These are phyloP conservation scores for Ascobolus immersus DNA, from an alignment of 495 filamentous ascomycete species.

Conservation along the genomic window DNA sequence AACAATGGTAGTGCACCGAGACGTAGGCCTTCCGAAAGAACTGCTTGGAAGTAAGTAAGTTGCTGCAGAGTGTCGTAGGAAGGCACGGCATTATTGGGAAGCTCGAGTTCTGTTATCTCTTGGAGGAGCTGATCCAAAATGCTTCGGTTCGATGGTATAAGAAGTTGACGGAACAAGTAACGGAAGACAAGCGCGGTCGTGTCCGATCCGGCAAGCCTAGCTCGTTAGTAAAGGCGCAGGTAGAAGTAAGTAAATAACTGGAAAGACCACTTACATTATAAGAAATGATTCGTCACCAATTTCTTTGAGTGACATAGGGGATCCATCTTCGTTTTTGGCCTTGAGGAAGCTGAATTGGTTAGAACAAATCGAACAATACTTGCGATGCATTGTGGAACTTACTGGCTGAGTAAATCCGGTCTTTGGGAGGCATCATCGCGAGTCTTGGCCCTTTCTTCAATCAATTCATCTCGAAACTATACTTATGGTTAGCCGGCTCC, in stretches of 20 bases:
- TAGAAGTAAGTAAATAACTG: too few species aligned
- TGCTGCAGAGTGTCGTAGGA: conserved; percentile 22
- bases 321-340: conserved; percentile 27
- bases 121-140: conserved; percentile 21
- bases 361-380: too few species aligned
- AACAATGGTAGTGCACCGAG: conserved; percentile 32
- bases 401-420: too few species aligned
- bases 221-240: too few species aligned
- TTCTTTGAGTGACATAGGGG: conserved; percentile 29
- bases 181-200: conserved; percentile 35
- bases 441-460: too few species aligned
- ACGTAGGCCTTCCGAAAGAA: conserved; percentile 40
- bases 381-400: too few species aligned
- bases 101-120: conserved; percentile 23
- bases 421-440: too few species aligned
- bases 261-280: too few species aligned
- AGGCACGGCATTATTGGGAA: conserved; percentile 17
- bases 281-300: conserved; percentile 18
- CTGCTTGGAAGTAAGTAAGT: conserved; percentile 35
- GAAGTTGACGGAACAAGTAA: too few species aligned
- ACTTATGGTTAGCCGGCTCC: too few species aligned
- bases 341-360: conserved; percentile 22
- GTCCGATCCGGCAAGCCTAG: conserved; percentile 35
- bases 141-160: conserved; percentile 17
- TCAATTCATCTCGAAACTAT: too few species aligned